Evolutionary conservation across 306 rosid genomes (phyloP).

Genomic region (Alnus glutinosa): DNA sequence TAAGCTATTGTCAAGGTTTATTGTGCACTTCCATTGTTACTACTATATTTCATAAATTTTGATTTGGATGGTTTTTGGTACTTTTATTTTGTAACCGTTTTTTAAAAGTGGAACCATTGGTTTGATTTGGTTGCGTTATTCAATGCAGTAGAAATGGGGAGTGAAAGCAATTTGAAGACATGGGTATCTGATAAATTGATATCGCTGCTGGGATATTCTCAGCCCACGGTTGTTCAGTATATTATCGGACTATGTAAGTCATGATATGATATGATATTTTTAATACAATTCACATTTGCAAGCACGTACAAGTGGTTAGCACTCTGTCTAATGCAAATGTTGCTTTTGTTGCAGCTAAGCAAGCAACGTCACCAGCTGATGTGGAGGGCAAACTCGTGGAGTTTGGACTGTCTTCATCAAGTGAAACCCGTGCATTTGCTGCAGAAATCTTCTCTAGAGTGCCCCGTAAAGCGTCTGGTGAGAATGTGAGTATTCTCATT

Average conservation of each 20-base stretch:
- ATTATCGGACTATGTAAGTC: conserved; percentile 72
- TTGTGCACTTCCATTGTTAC: neutral
- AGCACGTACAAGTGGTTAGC: neutral
- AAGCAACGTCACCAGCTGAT: conserved; percentile 73
- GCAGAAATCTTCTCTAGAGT: conserved; percentile 67
- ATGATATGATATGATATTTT: conserved; percentile 11
- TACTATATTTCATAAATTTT: neutral
- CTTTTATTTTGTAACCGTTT: neutral
- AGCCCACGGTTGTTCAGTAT: conserved; percentile 67
- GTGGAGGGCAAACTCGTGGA: conserved; percentile 60
- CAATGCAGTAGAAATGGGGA: conserved; percentile 54
- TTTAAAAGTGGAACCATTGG: neutral
- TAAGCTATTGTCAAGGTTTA: too few relatives aligned
- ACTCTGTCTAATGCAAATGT: neutral
- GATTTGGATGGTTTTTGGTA: neutral
- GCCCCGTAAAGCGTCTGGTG: conserved; percentile 56
- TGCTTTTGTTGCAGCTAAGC: conserved; percentile 62
- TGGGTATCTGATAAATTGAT: conserved; percentile 86
- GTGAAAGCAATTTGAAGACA: conserved; percentile 56
- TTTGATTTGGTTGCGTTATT: conserved; percentile 21
- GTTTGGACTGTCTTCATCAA: conserved; percentile 48
- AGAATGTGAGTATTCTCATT: conserved; percentile 52
- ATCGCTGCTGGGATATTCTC: conserved; percentile 77
- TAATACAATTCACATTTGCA: neutral
- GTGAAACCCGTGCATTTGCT: conserved; percentile 66